These are phyloP conservation scores for Beverwykella pulmonaria DNA, from an alignment of 495 filamentous ascomycete genomes.

Conservation along the genomic window DNA sequence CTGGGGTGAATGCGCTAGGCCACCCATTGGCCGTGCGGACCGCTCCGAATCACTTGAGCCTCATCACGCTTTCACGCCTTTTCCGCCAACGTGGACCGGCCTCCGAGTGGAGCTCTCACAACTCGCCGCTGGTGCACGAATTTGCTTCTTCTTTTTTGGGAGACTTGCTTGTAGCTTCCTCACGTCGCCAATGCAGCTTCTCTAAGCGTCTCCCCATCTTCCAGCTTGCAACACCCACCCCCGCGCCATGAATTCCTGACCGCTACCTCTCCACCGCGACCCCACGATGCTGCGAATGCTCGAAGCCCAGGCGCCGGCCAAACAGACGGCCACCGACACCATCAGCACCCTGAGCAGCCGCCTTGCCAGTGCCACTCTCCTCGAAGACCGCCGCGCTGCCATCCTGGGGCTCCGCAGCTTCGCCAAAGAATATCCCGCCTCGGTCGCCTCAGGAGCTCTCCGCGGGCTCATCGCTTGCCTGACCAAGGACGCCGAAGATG, in stretches of 20 bases:
- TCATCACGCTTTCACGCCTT: neutral
- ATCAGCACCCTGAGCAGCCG: conserved; percentile 86
- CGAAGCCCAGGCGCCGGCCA: conserved; percentile 82
- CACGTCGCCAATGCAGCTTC: neutral
- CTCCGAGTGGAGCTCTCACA: neutral
- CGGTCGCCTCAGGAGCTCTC: conserved; percentile 89
- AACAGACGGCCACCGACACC: conserved; percentile 92
- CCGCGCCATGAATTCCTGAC: conserved; percentile 26
- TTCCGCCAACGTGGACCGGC: neutral
- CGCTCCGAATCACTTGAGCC: neutral
- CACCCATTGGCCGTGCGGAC: too few relatives aligned
- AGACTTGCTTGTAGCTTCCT: neutral
- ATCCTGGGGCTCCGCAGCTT: conserved; percentile 93
- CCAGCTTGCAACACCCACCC: neutral
- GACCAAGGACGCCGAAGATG: conserved; percentile 87
- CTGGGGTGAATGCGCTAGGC: too few relatives aligned
- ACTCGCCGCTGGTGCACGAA: neutral
- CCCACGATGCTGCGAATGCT: conserved; percentile 81
- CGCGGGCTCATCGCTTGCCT: conserved; percentile 83
- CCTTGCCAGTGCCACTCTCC: conserved; percentile 80
- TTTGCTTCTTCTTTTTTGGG: neutral
- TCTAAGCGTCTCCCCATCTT: neutral
- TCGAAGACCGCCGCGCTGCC: conserved; percentile 91
- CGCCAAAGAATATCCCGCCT: conserved; percentile 92
- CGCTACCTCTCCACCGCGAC: neutral